Base-by-base conservation (phyloP, 192 early-diverging fungal genomes). In the Cetraspora pellucida region DNA sequence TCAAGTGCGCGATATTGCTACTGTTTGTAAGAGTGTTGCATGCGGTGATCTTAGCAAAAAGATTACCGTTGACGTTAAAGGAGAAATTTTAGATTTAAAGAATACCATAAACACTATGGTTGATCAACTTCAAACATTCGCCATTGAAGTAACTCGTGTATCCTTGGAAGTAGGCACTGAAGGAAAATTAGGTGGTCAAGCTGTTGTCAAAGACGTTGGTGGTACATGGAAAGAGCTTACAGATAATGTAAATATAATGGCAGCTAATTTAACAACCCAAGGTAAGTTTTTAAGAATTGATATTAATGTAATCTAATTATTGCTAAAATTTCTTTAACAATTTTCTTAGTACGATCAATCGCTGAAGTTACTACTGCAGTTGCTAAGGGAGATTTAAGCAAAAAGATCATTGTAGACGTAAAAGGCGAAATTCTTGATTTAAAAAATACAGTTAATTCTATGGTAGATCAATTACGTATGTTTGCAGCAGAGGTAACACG, bases 221-320 rank as follows among this genome's bases (percentile, higher is more conserved):
- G 91, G 91, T 23, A 91, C 89, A 0, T 93, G 92, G 92, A 90
- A 89, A 57, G 86, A 91, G 23, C 78, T 93, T 0, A 93, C 92
- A 0, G 89, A 90, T 70, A 91, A 90, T 77, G 91, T 93, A 68
- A 93, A 93, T 80, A 87, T 81, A 17, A 93, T 93, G 92, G 90
- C 90, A 0, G 75, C 81, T 25, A 87, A 93, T 65, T 78, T 92
- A 2, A 92, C 91, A 0, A 84, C 81, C 17, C 91, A 93, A 77
- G 90, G 37, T 37, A 37, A 37, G 7, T 37, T 37, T 37, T 37
- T 93, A 11, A 1, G 50, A 54, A 13, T 54, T n/a, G 4, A 13
- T 54, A 19, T 54, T 54, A 54, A 19, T 5, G 19, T 19, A 52
- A 52, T 54, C 16, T 54, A 16, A 11, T 54, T 14, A 1, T 54